A percentile compares a stretch with the other conserved stretches of the same genome.
Evolutionary conservation across 148 eudicot genomes (phyloP).

Genomic region (Rhododendron ferrugineum): DNA sequence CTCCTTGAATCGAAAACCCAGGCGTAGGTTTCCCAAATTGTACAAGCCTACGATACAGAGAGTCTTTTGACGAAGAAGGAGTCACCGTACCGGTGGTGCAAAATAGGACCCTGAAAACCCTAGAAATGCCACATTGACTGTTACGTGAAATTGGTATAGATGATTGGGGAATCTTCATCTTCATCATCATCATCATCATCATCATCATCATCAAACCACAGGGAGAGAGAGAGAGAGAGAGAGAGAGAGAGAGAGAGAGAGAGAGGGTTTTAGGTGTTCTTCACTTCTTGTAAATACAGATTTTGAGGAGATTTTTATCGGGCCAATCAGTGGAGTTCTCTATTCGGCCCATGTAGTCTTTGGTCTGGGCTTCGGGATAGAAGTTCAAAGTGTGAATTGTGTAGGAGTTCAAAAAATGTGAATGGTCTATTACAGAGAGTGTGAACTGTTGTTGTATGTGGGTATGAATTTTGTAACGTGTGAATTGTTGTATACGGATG

Average conservation of each 20-base stretch:
- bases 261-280: neutral
- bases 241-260: neutral
- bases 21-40: slow-evolving; percentile 23
- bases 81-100: neutral
- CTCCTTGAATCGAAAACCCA: slow-evolving; percentile 16
- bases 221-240: neutral
- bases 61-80: slow-evolving; percentile 11
- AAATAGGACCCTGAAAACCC: neutral
- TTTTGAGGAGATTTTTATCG: no score
- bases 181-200: slow-evolving; percentile 5
- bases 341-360: no score
- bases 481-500: no score
- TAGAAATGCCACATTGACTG: neutral
- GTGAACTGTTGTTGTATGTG: no score
- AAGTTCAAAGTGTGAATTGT: no score
- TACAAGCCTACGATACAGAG: slow-evolving; percentile 28
- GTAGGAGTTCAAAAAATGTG: no score
- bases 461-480: no score
- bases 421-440: no score
- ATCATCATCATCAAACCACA: neutral
- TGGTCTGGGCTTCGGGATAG: no score
- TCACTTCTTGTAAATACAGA: no score
- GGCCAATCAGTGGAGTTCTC: no score
- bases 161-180: neutral
- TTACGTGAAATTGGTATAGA: neutral